Evolutionary conservation across 2,329 filamentous ascomycete genomes (phyloP).

Genomic region (Xylariomycetidae sp.): DNA sequence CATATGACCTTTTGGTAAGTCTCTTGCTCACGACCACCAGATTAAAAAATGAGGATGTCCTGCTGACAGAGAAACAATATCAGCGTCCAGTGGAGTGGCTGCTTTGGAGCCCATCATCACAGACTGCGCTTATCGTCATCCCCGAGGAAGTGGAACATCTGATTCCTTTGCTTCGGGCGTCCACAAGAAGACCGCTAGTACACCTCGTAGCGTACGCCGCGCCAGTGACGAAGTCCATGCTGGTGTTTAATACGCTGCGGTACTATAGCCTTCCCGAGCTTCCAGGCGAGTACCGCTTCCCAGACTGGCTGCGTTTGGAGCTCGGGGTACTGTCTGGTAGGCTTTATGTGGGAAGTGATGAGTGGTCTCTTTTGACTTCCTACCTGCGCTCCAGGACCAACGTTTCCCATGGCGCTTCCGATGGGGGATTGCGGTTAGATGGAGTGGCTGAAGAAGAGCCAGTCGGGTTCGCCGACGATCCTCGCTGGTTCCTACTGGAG

Average conservation of each 20-base stretch:
- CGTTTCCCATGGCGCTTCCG: conserved; percentile 10
- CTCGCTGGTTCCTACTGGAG: conserved; percentile 46
- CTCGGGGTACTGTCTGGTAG: conserved; percentile 56
- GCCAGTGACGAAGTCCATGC: conserved; percentile 55
- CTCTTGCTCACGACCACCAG: too few relatives aligned
- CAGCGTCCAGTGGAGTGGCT: conserved; percentile 54
- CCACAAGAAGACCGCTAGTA: conserved; percentile 18
- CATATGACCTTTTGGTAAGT: conserved; percentile 26
- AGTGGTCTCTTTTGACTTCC: conserved; percentile 31
- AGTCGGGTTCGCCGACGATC: conserved; percentile 17
- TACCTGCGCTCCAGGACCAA: too few relatives aligned
- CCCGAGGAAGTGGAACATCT: conserved; percentile 57
- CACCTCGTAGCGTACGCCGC: conserved; percentile 54
- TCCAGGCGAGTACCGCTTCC: conserved; percentile 32
- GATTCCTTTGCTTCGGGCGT: conserved; percentile 35
- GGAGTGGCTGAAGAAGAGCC: conserved; percentile 3
- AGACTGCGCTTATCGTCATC: conserved; percentile 50
- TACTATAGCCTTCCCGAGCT: conserved; percentile 49
- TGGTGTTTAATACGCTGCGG: conserved; percentile 46
- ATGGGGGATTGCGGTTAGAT: neutral
- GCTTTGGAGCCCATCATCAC: conserved; percentile 41
- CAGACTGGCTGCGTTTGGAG: conserved; percentile 50
- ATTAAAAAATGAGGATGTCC: neutral
- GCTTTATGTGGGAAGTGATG: conserved; percentile 49
- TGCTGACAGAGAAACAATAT: conserved; percentile 7